Base-by-base conservation (phyloP, 164 flowering plant species). In the Umbellularia californica region DNA sequence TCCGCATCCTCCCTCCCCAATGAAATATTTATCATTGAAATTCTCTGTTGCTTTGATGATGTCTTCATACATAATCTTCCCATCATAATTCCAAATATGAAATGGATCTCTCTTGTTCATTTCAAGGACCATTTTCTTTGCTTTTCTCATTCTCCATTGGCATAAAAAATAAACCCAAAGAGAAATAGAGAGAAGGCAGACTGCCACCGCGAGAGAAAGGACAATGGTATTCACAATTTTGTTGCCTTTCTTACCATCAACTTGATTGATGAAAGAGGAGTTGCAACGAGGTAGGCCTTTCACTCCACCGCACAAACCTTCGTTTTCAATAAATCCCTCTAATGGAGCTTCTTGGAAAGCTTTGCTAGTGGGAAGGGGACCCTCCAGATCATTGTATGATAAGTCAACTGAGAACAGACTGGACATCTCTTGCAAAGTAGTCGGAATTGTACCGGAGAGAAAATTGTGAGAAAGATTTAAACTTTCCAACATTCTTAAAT, bases 391-490 rank as follows among this genome's bases (percentile, higher is more conserved):
- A 74, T 89, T 90, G 81, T 82, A 79, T 2, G 95, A 89, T 70
- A 90, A 79, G 74, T 86, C 88, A 13, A 85, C 35, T 1, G 76
- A 58, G 20, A n/a, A 20, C 0, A 87, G 69, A 74, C 86, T 81
- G 22, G 25, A 27, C 83, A 84, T 78, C 50, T 22, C 66, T 25
- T 79, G 60, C 3, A 84, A 71, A 13, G 76, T 0, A 11, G 81
- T 20, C 10, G 90, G 90, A 51, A 90, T 86, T 33, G 17, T 15
- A 5, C 90, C 93, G 0, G 90, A 84, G 35, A 90, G 83, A 55
- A 75, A 50, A 81, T 88, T 90, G 65, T 79, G 83, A 6, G 93
- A 88, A 52, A 88, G 77, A 75, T 90, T 86, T 33, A 90, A 83
- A n/a, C 19, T 78, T 71, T 85, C 87, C 63, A 90, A 68, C 10